Percentiles rank a stretch among this genome's conserved stretches.
phyloP scores from a whole-genome alignment of 352 stramenopile genomes.

The Pythium insidiosum region DNA sequence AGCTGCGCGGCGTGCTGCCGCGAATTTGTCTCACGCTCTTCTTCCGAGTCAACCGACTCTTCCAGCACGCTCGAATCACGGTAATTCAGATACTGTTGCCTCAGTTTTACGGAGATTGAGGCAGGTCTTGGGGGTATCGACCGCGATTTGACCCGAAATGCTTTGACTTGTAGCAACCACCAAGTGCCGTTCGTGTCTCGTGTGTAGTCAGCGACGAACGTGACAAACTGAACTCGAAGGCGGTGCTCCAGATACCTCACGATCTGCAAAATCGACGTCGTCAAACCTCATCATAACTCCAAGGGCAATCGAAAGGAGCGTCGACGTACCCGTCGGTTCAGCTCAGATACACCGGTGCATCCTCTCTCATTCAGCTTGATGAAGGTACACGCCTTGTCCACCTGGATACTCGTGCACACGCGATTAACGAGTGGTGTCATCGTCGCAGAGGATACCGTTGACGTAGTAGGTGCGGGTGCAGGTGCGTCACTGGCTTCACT shows the following conservation, averaged over 20 bases:
- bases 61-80: slow-evolving; percentile 58
- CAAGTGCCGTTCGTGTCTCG: slow-evolving; percentile 61
- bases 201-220: slow-evolving; percentile 56
- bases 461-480: not conserved
- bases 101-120: slow-evolving; percentile 31
- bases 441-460: not conserved
- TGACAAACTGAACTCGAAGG: slow-evolving; percentile 50
- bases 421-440: slow-evolving; percentile 34
- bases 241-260: slow-evolving; percentile 66
- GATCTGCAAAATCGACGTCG: slow-evolving; percentile 29
- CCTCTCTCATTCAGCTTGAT: slow-evolving; percentile 73
- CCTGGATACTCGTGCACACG: slow-evolving; percentile 53
- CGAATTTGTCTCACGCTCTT: slow-evolving; percentile 15
- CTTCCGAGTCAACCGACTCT: slow-evolving; percentile 42
- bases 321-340: slow-evolving; percentile 52
- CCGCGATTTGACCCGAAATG: slow-evolving; percentile 36
- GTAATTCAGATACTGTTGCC: slow-evolving; percentile 49
- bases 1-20: slow-evolving; percentile 14
- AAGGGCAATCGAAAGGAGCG: too few relatives aligned
- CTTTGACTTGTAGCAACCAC: slow-evolving; percentile 79
- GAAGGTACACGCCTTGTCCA: slow-evolving; percentile 65
- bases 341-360: slow-evolving; percentile 50
- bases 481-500: too few relatives aligned
- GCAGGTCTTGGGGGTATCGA: slow-evolving; percentile 22
- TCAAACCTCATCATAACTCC: too few relatives aligned